Conservation (phyloP, 169 alveolate genomes). For the Plasmodium coatneyi region DNA sequence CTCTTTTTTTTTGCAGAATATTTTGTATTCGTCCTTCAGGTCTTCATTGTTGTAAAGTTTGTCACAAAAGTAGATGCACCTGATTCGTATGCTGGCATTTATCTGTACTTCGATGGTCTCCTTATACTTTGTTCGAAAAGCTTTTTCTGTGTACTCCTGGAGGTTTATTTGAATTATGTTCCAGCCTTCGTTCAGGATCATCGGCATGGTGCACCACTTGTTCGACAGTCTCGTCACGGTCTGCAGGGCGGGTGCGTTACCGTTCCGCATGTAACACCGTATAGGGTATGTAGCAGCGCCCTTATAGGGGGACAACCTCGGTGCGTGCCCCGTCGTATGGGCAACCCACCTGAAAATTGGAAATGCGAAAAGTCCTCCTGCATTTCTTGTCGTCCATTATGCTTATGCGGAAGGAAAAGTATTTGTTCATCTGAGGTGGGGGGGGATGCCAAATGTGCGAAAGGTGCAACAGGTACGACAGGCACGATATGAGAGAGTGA, state of each 20-base stretch:
- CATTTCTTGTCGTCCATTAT: conserved; percentile 96
- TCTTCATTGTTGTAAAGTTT: conserved; percentile 91
- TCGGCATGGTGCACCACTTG: conserved; percentile 94
- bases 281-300: too few relatives aligned
- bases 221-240: conserved; percentile 68
- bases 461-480: too few relatives aligned
- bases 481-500: not conserved
- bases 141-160: conserved; percentile 97
- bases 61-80: conserved; percentile 97
- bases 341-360: conserved; percentile 91
- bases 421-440: conserved; percentile 89
- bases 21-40: conserved; percentile 77
- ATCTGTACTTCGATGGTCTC: conserved; percentile 96
- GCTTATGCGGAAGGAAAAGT: conserved; percentile 96
- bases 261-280: not conserved
- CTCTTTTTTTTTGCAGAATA: conserved; percentile 44
- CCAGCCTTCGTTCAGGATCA: conserved; percentile 98
- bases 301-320: too few relatives aligned
- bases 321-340: not conserved
- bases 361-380: conserved; percentile 96
- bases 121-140: conserved; percentile 96
- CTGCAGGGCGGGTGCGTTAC: not conserved
- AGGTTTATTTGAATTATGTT: conserved; percentile 96
- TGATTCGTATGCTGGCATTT: conserved; percentile 96
- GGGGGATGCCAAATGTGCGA: not conserved